Conservation (phyloP, 352 stramenopile species). For the Phytophthora tentaculata region DNA sequence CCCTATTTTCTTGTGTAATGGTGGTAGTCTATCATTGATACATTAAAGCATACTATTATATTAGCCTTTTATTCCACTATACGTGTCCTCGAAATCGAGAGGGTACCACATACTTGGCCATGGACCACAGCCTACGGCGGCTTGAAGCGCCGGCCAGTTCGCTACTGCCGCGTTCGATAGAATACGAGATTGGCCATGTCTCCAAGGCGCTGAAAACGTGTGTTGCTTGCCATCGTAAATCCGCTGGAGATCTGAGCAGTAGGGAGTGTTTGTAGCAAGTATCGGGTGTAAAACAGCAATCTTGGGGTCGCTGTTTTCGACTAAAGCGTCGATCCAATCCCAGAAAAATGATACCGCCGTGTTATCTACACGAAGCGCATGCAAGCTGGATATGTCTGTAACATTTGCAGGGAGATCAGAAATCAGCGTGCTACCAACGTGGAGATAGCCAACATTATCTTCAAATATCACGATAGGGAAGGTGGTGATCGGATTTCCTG, state of each 20-base stretch:
- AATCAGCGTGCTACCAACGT: slow-evolving; percentile 28
- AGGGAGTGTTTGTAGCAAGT: slow-evolving; percentile 15
- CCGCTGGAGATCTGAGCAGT: slow-evolving; percentile 15
- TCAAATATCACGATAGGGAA: slow-evolving; percentile 23
- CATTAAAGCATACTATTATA: no score
- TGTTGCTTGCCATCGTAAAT: slow-evolving; percentile 15
- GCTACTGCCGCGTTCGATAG: slow-evolving; percentile 8
- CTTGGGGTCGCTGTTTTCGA: neutral
- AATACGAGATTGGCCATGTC: slow-evolving; percentile 1
- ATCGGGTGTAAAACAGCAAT: neutral
- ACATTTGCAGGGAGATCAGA: slow-evolving; percentile 19
- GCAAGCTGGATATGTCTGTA: slow-evolving; percentile 1
- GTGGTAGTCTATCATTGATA: no score
- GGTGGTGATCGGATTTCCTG: slow-evolving; percentile 22
- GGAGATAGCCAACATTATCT: slow-evolving; percentile 15
- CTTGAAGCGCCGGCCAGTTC: slow-evolving; percentile 10
- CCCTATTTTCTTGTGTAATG: no score
- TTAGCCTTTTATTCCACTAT: slow-evolving; percentile 12
- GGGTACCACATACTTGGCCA: slow-evolving; percentile 21
- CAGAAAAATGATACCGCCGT: slow-evolving; percentile 32
- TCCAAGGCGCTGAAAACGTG: slow-evolving; percentile 4
- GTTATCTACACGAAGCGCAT: slow-evolving; percentile 21
- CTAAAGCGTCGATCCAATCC: slow-evolving; percentile 26
- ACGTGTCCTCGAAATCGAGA: slow-evolving; percentile 19
- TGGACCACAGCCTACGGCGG: slow-evolving; percentile 3